Percentiles rank a stretch among this genome's conserved stretches.
phyloP scores from a whole-genome alignment of 2,329 filamentous ascomycete genomes.

The Fusarium guadeloupense region DNA sequence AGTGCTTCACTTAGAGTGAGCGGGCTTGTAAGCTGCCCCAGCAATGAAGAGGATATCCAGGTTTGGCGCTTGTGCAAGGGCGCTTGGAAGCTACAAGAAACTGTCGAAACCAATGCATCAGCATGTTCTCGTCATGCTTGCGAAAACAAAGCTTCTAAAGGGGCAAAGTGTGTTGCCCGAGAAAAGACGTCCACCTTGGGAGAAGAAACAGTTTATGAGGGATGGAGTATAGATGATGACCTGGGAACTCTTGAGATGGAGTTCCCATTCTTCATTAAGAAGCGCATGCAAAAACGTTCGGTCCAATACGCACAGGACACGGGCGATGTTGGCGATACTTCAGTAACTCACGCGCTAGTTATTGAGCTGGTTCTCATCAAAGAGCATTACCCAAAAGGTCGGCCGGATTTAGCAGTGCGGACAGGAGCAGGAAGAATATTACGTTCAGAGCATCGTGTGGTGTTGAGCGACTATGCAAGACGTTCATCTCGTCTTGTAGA shows the following conservation, averaged over 20 bases:
- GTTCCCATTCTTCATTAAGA: conserved; percentile 66
- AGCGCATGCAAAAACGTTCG: conserved; percentile 43
- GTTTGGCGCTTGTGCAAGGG: conserved; percentile 89
- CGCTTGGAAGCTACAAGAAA: conserved; percentile 91
- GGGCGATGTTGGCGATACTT: conserved; percentile 75
- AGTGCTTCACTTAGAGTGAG: conserved; percentile 10
- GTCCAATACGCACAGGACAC: conserved; percentile 77
- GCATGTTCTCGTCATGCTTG: conserved; percentile 77
- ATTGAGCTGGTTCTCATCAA: conserved; percentile 93
- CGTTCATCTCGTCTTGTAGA: neutral
- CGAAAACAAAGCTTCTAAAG: neutral
- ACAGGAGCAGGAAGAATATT: conserved; percentile 90
- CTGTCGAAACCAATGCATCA: conserved; percentile 75
- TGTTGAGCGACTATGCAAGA: conserved; percentile 70
- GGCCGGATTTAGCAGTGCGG: conserved; percentile 73
- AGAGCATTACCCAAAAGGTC: conserved; percentile 79
- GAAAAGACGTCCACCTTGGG: conserved; percentile 79
- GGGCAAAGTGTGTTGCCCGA: neutral
- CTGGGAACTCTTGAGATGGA: conserved; percentile 65
- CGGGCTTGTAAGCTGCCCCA: conserved; percentile 76
- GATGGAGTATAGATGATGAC: conserved; percentile 78
- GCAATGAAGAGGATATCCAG: conserved; percentile 70
- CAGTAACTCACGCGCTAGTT: conserved; percentile 83
- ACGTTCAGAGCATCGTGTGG: conserved; percentile 85
- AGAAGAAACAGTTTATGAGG: conserved; percentile 79